Evolutionary conservation across 257 asterid genomes (phyloP).

Genomic region (Marsdenia floribunda): DNA sequence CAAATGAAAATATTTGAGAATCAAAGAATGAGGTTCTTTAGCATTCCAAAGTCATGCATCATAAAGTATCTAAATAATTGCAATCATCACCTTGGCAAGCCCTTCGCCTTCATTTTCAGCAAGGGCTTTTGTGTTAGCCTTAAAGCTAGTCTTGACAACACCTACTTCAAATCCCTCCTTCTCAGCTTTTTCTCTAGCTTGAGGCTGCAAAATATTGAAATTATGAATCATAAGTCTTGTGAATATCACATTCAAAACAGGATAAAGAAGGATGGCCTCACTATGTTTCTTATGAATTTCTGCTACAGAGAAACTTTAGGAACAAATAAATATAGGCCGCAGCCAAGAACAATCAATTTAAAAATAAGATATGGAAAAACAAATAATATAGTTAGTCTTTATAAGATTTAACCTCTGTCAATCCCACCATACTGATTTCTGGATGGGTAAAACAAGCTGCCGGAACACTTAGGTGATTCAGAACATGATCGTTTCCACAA

Average conservation of each 20-base stretch:
- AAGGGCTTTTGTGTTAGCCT: conserved; percentile 92
- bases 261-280: not conserved
- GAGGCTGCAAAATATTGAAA: conserved; percentile 54
- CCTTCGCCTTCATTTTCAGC: conserved; percentile 98
- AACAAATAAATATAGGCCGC: not conserved
- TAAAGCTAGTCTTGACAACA: conserved; percentile 81
- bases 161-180: conserved; percentile 87
- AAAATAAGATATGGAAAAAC: not conserved
- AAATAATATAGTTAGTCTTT: not conserved
- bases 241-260: not conserved
- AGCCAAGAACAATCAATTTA: not conserved
- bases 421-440: conserved; percentile 97
- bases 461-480: conserved; percentile 90
- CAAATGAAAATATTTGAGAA: not conserved
- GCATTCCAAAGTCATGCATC: not conserved
- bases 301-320: not conserved
- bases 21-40: not conserved
- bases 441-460: conserved; percentile 99
- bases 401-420: conserved; percentile 63
- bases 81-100: conserved; percentile 66
- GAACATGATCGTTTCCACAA: conserved; percentile 80
- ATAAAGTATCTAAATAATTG: conserved; percentile 7
- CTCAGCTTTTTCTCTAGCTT: conserved; percentile 86
- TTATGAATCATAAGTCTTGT: conserved; percentile 13
- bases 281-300: not conserved